These are phyloP conservation scores for Acanthamoeba culbertsoni DNA, from an alignment of 208 protist genomes.

Conservation along the genomic window DNA sequence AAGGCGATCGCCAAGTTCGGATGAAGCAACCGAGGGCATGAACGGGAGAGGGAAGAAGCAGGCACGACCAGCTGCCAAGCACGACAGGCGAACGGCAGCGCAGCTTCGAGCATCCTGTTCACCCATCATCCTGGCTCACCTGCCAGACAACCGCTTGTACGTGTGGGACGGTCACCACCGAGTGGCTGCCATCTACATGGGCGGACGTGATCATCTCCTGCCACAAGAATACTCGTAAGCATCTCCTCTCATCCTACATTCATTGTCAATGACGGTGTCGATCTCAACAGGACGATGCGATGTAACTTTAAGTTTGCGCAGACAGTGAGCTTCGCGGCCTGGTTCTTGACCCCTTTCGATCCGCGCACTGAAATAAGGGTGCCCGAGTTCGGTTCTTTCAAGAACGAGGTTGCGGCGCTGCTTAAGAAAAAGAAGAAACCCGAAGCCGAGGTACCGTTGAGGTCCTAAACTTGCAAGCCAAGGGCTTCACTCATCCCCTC, in stretches of 20 bases:
- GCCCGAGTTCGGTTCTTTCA: slow-evolving; percentile 30
- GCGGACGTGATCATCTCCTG: slow-evolving; percentile 15
- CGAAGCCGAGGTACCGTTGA: not conserved
- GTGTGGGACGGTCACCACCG: slow-evolving; percentile 53
- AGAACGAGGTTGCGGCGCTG: not conserved
- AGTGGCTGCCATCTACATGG: slow-evolving; percentile 15
- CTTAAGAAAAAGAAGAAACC: slow-evolving; percentile 34
- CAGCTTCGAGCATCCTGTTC: not conserved
- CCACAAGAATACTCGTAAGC: slow-evolving; percentile 7
- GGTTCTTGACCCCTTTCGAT: slow-evolving; percentile 31
- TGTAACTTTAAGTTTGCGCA: slow-evolving; percentile 39
- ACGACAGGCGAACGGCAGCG: not conserved
- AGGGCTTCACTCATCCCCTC: not conserved
- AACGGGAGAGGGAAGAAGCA: not conserved
- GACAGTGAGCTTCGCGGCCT: slow-evolving; percentile 34
- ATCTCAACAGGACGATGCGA: not conserved
- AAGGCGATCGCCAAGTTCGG: not conserved
- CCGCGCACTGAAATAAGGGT: not conserved
- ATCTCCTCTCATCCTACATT: not conserved
- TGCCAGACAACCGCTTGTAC: not conserved
- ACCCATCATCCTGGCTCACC: slow-evolving; percentile 5
- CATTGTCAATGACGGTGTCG: not conserved
- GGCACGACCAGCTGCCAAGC: not conserved
- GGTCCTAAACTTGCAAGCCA: not conserved
- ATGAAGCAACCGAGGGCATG: not conserved